Conservation (phyloP, 2,329 filamentous ascomycete genomes). For the Hymenoscyphus linearis region DNA sequence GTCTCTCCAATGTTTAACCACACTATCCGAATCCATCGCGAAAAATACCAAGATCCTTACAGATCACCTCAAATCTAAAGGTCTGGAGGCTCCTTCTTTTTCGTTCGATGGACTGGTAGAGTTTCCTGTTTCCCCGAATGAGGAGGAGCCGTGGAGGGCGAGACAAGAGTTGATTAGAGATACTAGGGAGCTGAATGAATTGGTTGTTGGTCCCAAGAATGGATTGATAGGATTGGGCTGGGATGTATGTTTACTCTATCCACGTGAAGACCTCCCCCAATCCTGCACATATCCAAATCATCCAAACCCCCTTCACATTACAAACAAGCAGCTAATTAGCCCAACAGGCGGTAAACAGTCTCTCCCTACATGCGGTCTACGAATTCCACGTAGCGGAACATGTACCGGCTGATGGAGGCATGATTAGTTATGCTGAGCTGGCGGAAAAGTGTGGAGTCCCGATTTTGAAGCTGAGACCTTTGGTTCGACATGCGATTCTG, state of each 20-base stretch:
- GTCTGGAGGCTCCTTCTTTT: conserved; percentile 2
- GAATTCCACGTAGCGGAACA: conserved; percentile 27
- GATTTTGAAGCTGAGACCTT: conserved; percentile 40
- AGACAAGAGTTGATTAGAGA: neutral
- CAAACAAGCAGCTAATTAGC: neutral
- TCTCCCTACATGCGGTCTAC: conserved; percentile 10
- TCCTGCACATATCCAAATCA: neutral
- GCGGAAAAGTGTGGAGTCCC: conserved; percentile 24
- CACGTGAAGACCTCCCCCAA: neutral
- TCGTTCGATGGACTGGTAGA: conserved; percentile 1
- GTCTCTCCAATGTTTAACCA: neutral
- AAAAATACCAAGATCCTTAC: conserved; percentile 4
- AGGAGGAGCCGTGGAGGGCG: neutral
- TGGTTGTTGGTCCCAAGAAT: neutral
- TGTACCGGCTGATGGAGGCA: conserved; percentile 41
- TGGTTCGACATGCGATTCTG: conserved; percentile 52
- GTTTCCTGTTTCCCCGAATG: neutral
- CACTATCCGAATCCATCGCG: neutral
- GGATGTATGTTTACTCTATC: neutral
- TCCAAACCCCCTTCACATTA: neutral
- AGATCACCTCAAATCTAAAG: neutral
- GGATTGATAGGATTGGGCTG: neutral
- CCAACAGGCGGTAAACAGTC: neutral
- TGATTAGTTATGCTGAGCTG: conserved; percentile 40
- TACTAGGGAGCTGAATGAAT: conserved; percentile 1